Evolutionary conservation across 148 eudicot genomes (phyloP).

Genomic region (Rheum nobile): DNA sequence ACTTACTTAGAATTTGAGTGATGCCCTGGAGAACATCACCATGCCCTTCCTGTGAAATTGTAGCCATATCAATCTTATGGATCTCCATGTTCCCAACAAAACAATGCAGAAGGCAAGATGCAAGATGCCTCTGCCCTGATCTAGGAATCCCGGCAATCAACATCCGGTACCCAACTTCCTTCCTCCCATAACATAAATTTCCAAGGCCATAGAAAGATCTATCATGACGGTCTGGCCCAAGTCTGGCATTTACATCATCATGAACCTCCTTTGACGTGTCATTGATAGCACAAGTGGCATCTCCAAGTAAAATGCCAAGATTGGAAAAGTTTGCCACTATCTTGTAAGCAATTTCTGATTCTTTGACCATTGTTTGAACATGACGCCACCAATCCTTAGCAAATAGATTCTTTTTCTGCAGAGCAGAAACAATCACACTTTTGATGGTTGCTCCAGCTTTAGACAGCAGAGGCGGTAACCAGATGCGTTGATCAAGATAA

Average conservation of each 20-base stretch:
- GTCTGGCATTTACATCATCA: constrained; percentile 18
- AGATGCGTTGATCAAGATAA: constrained; percentile 59
- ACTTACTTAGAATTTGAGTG: constrained; percentile 69
- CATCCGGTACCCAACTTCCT: constrained; percentile 56
- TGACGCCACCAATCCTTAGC: constrained; percentile 50
- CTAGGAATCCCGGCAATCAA: constrained; percentile 76
- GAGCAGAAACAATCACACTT: constrained; percentile 38
- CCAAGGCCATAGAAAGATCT: constrained; percentile 28
- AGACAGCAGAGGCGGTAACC: constrained; percentile 52
- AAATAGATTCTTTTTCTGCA: constrained; percentile 31
- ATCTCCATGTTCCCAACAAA: constrained; percentile 67
- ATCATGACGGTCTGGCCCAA: constrained; percentile 19
- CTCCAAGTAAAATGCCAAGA: constrained; percentile 37
- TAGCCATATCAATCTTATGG: constrained; percentile 86
- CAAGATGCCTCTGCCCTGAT: constrained; percentile 89
- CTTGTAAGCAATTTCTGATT: constrained; percentile 40
- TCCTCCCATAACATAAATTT: constrained; percentile 27
- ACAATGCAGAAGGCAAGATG: constrained; percentile 80
- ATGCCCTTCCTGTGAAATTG: constrained; percentile 81
- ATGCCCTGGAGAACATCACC: constrained; percentile 75
- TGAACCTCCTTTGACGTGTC: constrained; percentile 18
- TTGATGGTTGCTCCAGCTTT: constrained; percentile 45
- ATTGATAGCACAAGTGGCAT: constrained; percentile 19
- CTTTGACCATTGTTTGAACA: constrained; percentile 44
- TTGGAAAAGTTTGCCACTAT: constrained; percentile 34